These are phyloP conservation scores for Rhodotorula sp. DNA, from an alignment of 1,284 basidiomycete species.

Conservation along the genomic window DNA sequence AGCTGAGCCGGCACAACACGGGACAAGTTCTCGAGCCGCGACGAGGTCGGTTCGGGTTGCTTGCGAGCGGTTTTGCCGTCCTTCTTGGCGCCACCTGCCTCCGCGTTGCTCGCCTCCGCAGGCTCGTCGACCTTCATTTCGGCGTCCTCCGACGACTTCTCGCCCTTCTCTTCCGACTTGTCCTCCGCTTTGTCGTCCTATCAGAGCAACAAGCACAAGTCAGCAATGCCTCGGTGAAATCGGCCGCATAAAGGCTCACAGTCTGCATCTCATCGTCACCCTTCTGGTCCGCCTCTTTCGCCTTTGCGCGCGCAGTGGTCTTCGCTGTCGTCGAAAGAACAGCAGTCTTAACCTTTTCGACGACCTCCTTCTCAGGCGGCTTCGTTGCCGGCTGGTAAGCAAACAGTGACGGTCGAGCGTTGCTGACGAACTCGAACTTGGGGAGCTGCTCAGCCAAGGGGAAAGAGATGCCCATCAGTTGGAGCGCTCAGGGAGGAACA, in stretches of 20 bases:
- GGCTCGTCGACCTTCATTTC: constrained; percentile 57
- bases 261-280: constrained; percentile 69
- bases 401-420: constrained; percentile 74
- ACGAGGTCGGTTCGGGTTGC: constrained; percentile 65
- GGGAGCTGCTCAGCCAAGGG: constrained; percentile 61
- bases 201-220: not conserved
- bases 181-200: constrained; percentile 49
- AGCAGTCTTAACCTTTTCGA: constrained; percentile 83
- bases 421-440: constrained; percentile 83
- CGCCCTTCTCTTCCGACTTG: not conserved
- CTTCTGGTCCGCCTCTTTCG: constrained; percentile 64
- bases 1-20: constrained; percentile 90
- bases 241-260: constrained; percentile 55
- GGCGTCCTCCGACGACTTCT: constrained; percentile 45
- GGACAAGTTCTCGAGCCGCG: constrained; percentile 81
- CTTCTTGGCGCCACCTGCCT: constrained; percentile 6
- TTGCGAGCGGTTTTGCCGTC: constrained; percentile 51
- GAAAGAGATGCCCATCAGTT: not conserved
- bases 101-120: constrained; percentile 47
- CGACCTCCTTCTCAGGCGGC: constrained; percentile 83
- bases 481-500: not conserved
- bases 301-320: constrained; percentile 86
- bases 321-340: constrained; percentile 93
- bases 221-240: not conserved
- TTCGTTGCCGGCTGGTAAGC: constrained; percentile 81